phyloP scores from a whole-genome alignment of 2,329 filamentous ascomycete species.

The Fusarium kyushuense region DNA sequence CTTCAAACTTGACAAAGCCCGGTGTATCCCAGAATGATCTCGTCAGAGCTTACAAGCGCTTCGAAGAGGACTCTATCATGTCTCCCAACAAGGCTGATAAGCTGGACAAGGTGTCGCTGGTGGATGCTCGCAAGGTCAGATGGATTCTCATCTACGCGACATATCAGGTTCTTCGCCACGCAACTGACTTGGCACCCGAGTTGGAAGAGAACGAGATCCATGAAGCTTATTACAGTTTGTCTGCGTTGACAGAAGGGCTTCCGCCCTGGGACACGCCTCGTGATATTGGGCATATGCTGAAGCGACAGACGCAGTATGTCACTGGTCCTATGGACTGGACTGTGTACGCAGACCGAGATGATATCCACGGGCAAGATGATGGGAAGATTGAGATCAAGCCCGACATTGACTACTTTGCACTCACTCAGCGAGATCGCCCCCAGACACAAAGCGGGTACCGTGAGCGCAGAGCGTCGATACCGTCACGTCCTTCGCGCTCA shows the following conservation, averaged over 20 bases:
- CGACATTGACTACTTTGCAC: conserved; percentile 67
- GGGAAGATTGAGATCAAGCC: conserved; percentile 61
- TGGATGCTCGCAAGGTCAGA: conserved; percentile 79
- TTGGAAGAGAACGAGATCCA: conserved; percentile 69
- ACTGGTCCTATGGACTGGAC: conserved; percentile 24
- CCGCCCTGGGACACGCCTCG: conserved; percentile 61
- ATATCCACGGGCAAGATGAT: conserved; percentile 10
- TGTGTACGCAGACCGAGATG: conserved; percentile 15
- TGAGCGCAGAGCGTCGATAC: conserved; percentile 35
- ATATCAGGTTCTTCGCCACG: conserved; percentile 77
- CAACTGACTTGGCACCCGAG: conserved; percentile 70
- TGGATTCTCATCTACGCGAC: conserved; percentile 82
- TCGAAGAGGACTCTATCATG: conserved; percentile 71
- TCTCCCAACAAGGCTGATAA: conserved; percentile 66
- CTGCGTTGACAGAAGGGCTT: conserved; percentile 57
- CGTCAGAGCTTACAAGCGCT: conserved; percentile 75
- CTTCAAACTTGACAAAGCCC: conserved; percentile 59
- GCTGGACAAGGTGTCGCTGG: conserved; percentile 63
- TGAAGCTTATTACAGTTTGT: conserved; percentile 68
- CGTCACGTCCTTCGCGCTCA: conserved; percentile 46
- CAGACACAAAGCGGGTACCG: conserved; percentile 16
- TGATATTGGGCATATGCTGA: conserved; percentile 46
- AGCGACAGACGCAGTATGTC: conserved; percentile 48
- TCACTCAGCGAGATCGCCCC: conserved; percentile 52
- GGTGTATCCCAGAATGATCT: conserved; percentile 63